These are phyloP conservation scores for Carex kokanica DNA, from an alignment of 176 grass and related monocot genomes.

Conservation along the genomic window DNA sequence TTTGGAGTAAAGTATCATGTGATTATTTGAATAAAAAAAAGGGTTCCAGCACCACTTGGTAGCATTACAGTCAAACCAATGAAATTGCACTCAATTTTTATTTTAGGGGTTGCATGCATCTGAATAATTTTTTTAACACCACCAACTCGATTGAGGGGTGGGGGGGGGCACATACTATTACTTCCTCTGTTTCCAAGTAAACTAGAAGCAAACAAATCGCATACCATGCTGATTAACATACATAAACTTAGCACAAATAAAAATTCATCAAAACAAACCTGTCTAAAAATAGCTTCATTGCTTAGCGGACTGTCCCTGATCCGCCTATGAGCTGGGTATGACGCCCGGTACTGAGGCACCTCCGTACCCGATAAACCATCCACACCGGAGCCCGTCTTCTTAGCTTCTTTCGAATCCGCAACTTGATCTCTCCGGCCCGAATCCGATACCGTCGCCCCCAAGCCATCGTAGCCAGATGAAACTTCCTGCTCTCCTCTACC, in stretches of 20 bases:
- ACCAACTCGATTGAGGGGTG: not conserved
- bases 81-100: not conserved
- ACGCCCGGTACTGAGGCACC: constrained; percentile 49
- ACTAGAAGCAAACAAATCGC: not conserved
- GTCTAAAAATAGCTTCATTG: constrained; percentile 84
- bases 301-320: constrained; percentile 93
- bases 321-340: constrained; percentile 60
- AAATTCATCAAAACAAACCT: constrained; percentile 35
- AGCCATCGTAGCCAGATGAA: not conserved
- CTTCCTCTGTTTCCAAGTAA: constrained; percentile 3
- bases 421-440: not conserved
- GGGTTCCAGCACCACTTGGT: not conserved
- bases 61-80: not conserved
- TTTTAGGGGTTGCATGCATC: not conserved
- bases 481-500: not conserved
- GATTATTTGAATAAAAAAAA: not conserved
- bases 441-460: constrained; percentile 20
- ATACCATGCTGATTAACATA: not conserved
- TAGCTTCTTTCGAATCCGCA: constrained; percentile 19
- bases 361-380: not conserved
- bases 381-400: not conserved
- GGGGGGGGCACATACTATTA: not conserved
- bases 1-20: not conserved
- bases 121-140: not conserved
- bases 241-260: not conserved